These are phyloP conservation scores for Theileria annulata DNA, from an alignment of 169 alveolate species.

Conservation along the genomic window DNA sequence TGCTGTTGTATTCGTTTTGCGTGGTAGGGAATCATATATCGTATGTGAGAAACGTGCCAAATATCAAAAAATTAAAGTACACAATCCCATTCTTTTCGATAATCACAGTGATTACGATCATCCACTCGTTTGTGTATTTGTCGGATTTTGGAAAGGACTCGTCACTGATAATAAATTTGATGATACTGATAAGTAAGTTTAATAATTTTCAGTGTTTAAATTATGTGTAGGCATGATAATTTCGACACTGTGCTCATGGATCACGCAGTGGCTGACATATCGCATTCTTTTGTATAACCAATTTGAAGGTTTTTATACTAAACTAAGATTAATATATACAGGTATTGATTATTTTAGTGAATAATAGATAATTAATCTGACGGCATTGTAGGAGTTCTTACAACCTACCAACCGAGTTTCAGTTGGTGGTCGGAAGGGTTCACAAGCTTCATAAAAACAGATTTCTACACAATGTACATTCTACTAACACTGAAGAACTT, in stretches of 20 bases:
- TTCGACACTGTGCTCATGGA: slow-evolving; percentile 30
- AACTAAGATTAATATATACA: slow-evolving; percentile 16
- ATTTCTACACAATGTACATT: slow-evolving; percentile 6
- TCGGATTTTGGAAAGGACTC: background rate
- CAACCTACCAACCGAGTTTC: background rate
- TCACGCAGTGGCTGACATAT: slow-evolving; percentile 56
- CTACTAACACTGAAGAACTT: background rate
- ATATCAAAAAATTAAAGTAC: background rate
- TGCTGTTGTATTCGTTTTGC: background rate
- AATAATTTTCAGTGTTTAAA: background rate
- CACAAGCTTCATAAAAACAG: slow-evolving; percentile 16
- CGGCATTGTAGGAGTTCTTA: background rate
- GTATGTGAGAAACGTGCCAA: slow-evolving; percentile 11
- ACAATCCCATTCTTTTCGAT: background rate
- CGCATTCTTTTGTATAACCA: slow-evolving; percentile 22
- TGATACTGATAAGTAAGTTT: slow-evolving; percentile 7
- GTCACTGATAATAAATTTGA: background rate
- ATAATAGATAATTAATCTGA: background rate
- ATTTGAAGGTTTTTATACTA: slow-evolving; percentile 23
- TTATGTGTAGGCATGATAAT: slow-evolving; percentile 21
- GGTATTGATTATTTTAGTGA: background rate
- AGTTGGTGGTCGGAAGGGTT: slow-evolving; percentile 35
- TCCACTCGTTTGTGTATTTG: slow-evolving; percentile 2
- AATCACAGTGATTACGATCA: background rate
- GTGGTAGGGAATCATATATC: background rate